Base-by-base conservation (phyloP, 75 land plant genomes). In the Cryptomeria japonica region DNA sequence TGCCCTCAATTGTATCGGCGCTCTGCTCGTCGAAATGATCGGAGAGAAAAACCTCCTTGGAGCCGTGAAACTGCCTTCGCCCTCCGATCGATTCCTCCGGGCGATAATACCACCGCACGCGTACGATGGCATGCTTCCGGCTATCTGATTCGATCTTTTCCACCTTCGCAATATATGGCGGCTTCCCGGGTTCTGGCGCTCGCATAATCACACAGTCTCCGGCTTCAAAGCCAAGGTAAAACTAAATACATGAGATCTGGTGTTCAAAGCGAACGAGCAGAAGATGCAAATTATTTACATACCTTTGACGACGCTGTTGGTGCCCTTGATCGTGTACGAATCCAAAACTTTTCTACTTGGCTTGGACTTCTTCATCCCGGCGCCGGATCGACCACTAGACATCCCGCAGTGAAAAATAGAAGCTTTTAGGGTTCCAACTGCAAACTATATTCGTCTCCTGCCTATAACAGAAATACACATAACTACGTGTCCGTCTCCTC, bases 281-380 rank as follows among this genome's bases (percentile, higher is more conserved):
- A 11, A n/a, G 15, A 82, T 32, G 34, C n/a, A 32, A 16, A 28
- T 32, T 11, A 34, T 14, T 49, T 3, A 0, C 51, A 56, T 87
- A 91, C 93, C 93, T 92, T 92, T 92, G 44, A 92, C 92, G 16
- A 88, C 51, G 83, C 87, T 91, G 84, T 89, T 83, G 22, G 93
- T 92, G 3, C 93, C 93, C 85, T 91, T 91, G 85, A 92, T 86
- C 39, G 93, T 72, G 88, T 91, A 92, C 44, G 93, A 91, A 72
- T 92, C 93, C 90, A 92, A 31, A 12, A 85, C 86, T 86, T 92
- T 91, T 88, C 91, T 91, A 82, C 39, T 91, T 56, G 78, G 47
- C 82, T 91, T 92, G 37, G 91, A 61, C 44, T 89, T 89, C 87
- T 79, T 90, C 91, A 90, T 90, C 49, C 72, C 58, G 16, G 34